phyloP scores from a whole-genome alignment of 345 rosid genomes.

The Eucalyptus fibrosa region DNA sequence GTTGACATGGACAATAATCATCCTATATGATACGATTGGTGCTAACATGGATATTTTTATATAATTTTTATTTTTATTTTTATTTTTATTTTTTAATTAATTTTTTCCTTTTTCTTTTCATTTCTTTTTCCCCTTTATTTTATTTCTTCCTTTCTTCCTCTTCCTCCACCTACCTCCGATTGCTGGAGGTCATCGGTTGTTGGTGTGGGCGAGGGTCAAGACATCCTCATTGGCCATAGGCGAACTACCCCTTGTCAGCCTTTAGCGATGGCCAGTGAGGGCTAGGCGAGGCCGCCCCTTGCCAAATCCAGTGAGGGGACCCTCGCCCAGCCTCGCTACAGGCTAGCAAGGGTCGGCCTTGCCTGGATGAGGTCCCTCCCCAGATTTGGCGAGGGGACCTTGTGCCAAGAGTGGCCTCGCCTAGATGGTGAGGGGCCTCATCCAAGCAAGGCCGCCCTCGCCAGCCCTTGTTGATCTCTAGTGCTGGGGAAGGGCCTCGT shows the following conservation, averaged over 20 bases:
- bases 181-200: accelerated
- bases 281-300: accelerated
- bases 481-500: accelerated
- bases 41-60: accelerated
- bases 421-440: accelerated
- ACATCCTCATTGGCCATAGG: too few relatives aligned
- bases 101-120: too few relatives aligned
- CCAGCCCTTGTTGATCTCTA: accelerated
- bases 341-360: too few relatives aligned
- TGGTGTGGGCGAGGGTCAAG: accelerated
- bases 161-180: too few relatives aligned
- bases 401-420: accelerated
- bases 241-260: accelerated
- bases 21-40: accelerated
- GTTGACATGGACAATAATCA: accelerated
- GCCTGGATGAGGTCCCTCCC: accelerated
- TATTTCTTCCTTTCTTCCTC: too few relatives aligned
- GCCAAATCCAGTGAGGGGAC: accelerated
- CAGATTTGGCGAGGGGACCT: accelerated
- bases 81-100: too few relatives aligned
- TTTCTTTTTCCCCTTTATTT: accelerated
- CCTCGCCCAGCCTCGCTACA: accelerated
- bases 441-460: too few relatives aligned
- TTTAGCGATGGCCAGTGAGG: accelerated
- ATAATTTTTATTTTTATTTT: too few relatives aligned